Evolutionary conservation across 1,139 yeast species (phyloP).

Genomic region (Lipomyces yarrowii): DNA sequence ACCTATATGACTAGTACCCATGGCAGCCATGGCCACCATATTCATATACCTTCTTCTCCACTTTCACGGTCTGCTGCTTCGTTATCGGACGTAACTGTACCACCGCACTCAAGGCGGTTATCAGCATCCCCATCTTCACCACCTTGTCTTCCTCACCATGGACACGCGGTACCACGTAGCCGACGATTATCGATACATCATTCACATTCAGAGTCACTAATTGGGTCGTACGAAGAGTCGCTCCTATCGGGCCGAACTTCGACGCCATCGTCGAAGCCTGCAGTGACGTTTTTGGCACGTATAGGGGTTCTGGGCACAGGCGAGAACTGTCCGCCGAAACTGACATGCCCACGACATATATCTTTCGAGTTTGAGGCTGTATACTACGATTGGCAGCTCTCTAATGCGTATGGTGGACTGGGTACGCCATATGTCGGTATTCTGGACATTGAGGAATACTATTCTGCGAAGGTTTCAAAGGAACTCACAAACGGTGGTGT

Average conservation of each 20-base stretch:
- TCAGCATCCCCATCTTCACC: slow-evolving; percentile 13
- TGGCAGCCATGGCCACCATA: slow-evolving; percentile 4
- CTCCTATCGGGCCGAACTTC: slow-evolving; percentile 44
- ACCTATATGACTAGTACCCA: not conserved
- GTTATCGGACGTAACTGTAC: not conserved
- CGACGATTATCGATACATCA: slow-evolving; percentile 31
- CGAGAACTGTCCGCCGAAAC: slow-evolving; percentile 30
- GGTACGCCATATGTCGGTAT: slow-evolving; percentile 49
- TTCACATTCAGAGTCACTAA: slow-evolving; percentile 35
- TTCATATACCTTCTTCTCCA: slow-evolving; percentile 14
- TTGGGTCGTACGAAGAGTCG: slow-evolving; percentile 45
- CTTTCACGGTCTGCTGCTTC: slow-evolving; percentile 12
- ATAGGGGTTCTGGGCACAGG: slow-evolving; percentile 41
- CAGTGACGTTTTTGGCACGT: slow-evolving; percentile 38
- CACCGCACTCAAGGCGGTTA: not conserved
- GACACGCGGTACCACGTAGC: not conserved
- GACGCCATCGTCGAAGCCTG: slow-evolving; percentile 40
- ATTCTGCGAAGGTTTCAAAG: slow-evolving; percentile 39
- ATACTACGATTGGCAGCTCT: slow-evolving; percentile 42
- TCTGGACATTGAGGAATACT: slow-evolving; percentile 43
- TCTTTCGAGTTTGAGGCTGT: slow-evolving; percentile 43
- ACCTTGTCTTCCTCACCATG: slow-evolving; percentile 1
- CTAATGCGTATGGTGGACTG: slow-evolving; percentile 19
- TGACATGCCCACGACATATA: slow-evolving; percentile 39
- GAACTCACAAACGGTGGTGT: slow-evolving; percentile 13